Percentiles rank a stretch among this genome's conserved stretches.
Evolutionary conservation across 768 basidiomycete genomes (phyloP).

Genomic region (Mycena leptocephala): DNA sequence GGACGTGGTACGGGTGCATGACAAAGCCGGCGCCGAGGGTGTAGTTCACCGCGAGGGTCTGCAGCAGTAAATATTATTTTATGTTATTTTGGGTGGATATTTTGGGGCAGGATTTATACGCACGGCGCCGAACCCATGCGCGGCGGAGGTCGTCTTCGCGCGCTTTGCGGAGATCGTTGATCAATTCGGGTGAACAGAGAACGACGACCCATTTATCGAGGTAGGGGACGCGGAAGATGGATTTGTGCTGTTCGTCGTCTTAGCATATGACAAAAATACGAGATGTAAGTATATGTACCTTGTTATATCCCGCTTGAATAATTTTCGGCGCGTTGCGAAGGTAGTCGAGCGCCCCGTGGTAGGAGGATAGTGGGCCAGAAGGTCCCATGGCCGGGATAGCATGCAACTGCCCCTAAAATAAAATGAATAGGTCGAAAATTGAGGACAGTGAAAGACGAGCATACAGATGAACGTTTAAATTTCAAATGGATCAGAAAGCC

Average conservation of each 20-base stretch:
- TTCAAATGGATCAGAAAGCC: background rate
- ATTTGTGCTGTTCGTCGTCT: constrained; percentile 29
- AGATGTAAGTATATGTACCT: no score
- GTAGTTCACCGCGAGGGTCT: constrained; percentile 12
- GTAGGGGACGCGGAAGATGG: constrained; percentile 59
- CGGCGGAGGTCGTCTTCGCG: constrained; percentile 50
- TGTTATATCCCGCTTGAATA: constrained; percentile 51
- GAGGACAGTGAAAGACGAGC: no score
- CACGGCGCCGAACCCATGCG: constrained; percentile 47
- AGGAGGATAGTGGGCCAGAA: constrained; percentile 49
- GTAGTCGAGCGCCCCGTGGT: constrained; percentile 44
- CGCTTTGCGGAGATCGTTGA: constrained; percentile 66
- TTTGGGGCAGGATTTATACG: background rate
- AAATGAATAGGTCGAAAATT: background rate
- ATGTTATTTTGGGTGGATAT: background rate
- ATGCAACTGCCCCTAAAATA: background rate
- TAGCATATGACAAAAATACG: no score
- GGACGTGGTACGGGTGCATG: constrained; percentile 33
- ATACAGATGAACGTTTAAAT: background rate
- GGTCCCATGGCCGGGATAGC: constrained; percentile 52
- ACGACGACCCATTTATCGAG: constrained; percentile 63
- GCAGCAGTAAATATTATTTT: background rate
- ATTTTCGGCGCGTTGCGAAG: constrained; percentile 43
- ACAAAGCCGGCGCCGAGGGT: constrained; percentile 30
- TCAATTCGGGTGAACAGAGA: constrained; percentile 55